Evolutionary conservation across 2,329 filamentous ascomycete species (phyloP).

Genomic region (Orbilia quercus): DNA sequence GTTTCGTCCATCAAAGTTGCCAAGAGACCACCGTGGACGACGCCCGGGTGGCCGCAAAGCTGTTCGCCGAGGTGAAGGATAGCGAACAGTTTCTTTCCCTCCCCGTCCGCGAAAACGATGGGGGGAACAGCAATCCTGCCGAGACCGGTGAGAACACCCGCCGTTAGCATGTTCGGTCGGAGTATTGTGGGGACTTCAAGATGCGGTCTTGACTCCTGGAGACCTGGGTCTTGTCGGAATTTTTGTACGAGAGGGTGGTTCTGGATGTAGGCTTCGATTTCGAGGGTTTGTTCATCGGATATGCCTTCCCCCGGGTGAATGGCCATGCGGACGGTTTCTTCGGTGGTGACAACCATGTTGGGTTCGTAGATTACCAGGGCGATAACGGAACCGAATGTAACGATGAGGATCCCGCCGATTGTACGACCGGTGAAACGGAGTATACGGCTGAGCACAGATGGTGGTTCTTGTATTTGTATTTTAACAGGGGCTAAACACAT

Average conservation of each 20-base stretch:
- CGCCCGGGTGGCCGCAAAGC: conserved; percentile 88
- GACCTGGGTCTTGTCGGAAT: conserved; percentile 74
- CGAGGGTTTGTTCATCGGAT: conserved; percentile 67
- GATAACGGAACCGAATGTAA: conserved; percentile 48
- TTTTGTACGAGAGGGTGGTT: conserved; percentile 78
- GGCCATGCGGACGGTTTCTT: conserved; percentile 37
- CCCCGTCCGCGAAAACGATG: conserved; percentile 77
- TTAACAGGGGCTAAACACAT: conserved; percentile 42
- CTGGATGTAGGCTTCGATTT: conserved; percentile 79
- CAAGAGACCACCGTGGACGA: conserved; percentile 88
- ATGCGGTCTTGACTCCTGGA: conserved; percentile 83
- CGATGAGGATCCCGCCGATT: conserved; percentile 41
- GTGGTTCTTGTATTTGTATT: conserved; percentile 53
- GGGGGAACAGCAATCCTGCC: conserved; percentile 84
- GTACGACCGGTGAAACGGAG: conserved; percentile 37
- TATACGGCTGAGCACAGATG: conserved; percentile 35
- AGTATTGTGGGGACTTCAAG: conserved; percentile 81
- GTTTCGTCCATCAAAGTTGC: conserved; percentile 95
- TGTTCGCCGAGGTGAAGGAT: conserved; percentile 81
- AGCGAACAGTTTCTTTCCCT: conserved; percentile 75
- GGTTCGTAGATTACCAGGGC: conserved; percentile 46
- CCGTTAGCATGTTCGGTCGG: conserved; percentile 81
- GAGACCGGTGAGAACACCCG: conserved; percentile 78
- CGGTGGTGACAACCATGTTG: conserved; percentile 46
- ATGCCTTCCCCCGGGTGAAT: conserved; percentile 60